Conservation (phyloP, 768 basidiomycete species). For the Coprinopsis marcescibilis region DNA sequence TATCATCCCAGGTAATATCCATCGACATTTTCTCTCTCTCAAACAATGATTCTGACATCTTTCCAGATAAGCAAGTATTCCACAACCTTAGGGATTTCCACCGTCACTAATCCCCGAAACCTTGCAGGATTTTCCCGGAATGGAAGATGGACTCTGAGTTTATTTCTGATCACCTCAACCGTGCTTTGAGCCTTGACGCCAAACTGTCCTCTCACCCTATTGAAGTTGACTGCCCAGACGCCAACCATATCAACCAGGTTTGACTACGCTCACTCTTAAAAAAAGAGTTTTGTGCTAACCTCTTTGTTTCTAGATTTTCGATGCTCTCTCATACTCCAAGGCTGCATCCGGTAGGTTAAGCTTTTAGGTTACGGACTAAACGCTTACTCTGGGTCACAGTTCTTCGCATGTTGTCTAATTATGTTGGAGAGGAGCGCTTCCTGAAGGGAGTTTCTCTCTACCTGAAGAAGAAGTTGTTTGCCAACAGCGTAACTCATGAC, state of each 20-base stretch:
- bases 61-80: conserved; percentile 46
- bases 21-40: too few species aligned
- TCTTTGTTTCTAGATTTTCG: conserved; percentile 91
- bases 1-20: conserved; percentile 67
- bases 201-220: conserved; percentile 89
- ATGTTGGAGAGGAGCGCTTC: conserved; percentile 87
- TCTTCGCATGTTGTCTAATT: conserved; percentile 88
- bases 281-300: too few species aligned
- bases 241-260: conserved; percentile 79
- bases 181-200: conserved; percentile 79
- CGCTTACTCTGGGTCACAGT: conserved; percentile 36
- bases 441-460: conserved; percentile 86
- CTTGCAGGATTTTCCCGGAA: conserved; percentile 67
- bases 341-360: conserved; percentile 58
- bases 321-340: conserved; percentile 82
- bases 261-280: too few species aligned
- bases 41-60: too few species aligned
- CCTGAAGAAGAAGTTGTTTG: conserved; percentile 82
- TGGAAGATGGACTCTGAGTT: conserved; percentile 83
- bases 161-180: conserved; percentile 67
- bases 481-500: conserved; percentile 79
- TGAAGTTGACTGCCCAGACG: conserved; percentile 85
- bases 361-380: not conserved
- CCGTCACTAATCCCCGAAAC: not conserved
- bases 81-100: not conserved